phyloP scores from a whole-genome alignment of 2,329 filamentous ascomycete genomes.

The Neonectria magnoliae region DNA sequence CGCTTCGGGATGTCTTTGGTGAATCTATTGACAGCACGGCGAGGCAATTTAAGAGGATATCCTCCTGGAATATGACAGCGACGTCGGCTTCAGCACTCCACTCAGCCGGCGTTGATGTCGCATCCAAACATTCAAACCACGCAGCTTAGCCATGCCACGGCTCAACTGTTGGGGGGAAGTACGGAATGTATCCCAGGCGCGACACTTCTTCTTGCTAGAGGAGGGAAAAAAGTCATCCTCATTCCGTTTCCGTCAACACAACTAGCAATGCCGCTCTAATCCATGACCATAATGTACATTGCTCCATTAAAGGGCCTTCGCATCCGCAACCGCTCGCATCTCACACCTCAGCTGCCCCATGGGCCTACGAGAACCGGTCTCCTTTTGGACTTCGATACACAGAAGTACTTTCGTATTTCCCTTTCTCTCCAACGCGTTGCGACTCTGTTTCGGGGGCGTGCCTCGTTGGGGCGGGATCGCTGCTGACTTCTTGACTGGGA shows the following conservation, averaged over 20 bases:
- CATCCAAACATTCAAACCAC: slow-evolving; percentile 29
- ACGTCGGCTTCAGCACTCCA: slow-evolving; percentile 37
- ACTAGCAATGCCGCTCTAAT: slow-evolving; percentile 4
- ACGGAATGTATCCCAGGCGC: not conserved
- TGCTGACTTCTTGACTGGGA: slow-evolving; percentile 77
- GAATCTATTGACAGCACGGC: not conserved
- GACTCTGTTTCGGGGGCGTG: slow-evolving; percentile 80
- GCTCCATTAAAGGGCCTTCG: slow-evolving; percentile 28
- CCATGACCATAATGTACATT: slow-evolving; percentile 37
- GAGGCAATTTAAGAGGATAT: not conserved
- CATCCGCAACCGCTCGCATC: not conserved
- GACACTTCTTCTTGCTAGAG: not conserved
- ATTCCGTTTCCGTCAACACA: slow-evolving; percentile 13
- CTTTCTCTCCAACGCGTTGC: slow-evolving; percentile 76
- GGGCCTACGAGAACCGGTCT: slow-evolving; percentile 76
- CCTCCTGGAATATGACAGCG: slow-evolving; percentile 14
- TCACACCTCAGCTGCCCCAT: not conserved
- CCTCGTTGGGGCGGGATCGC: slow-evolving; percentile 85
- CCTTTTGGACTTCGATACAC: slow-evolving; percentile 84
- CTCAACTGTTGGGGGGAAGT: not conserved
- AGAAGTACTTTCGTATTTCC: slow-evolving; percentile 85
- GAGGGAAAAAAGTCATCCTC: slow-evolving; percentile 6
- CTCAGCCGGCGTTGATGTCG: slow-evolving; percentile 32
- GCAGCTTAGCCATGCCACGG: slow-evolving; percentile 5
- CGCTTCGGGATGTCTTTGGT: too few relatives aligned